These are phyloP conservation scores for Pleurotus tuber-regium DNA, from an alignment of 768 basidiomycete genomes.

Conservation along the genomic window DNA sequence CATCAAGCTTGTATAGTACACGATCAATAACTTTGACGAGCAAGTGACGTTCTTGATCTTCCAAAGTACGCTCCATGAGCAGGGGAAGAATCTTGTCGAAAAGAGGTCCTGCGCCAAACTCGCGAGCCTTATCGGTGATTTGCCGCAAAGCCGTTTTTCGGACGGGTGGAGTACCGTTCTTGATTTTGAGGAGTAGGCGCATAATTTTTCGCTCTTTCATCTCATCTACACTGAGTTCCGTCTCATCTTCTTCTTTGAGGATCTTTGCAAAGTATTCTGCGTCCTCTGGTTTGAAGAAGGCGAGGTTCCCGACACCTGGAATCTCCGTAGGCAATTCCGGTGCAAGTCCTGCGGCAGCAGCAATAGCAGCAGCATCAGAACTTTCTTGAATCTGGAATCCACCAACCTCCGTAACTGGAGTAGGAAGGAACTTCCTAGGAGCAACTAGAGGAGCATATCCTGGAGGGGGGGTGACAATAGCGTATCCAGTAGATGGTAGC, in stretches of 20 bases:
- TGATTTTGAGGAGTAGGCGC: conserved; percentile 96
- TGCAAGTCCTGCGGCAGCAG: conserved; percentile 88
- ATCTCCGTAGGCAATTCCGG: conserved; percentile 96
- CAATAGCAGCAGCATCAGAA: conserved; percentile 83
- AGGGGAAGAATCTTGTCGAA: conserved; percentile 99
- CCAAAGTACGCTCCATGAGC: conserved; percentile 96
- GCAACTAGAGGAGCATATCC: conserved; percentile 84
- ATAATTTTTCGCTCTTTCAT: conserved; percentile 99
- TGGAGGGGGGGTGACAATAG: conserved; percentile 89
- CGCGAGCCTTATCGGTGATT: conserved; percentile 98
- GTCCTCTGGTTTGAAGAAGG: conserved; percentile 98
- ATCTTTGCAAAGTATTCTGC: conserved; percentile 98
- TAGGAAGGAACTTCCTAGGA: conserved; percentile 60
- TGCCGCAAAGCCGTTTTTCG: conserved; percentile 97
- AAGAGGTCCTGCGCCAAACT: conserved; percentile 95
- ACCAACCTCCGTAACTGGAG: conserved; percentile 55
- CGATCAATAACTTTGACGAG: conserved; percentile 99
- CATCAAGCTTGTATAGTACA: conserved; percentile 97
- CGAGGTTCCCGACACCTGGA: conserved; percentile 93
- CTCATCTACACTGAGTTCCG: conserved; percentile 89
- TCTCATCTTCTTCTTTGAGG: conserved; percentile 93
- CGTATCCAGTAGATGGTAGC: conserved; percentile 84
- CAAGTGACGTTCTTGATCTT: conserved; percentile 97
- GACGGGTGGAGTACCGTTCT: conserved; percentile 98
- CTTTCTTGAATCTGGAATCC: conserved; percentile 98